A percentile compares a stretch with the other conserved stretches of the same genome.
These are phyloP conservation scores for Suillus ampliporus DNA, from an alignment of 768 basidiomycete genomes.

Conservation along the genomic window DNA sequence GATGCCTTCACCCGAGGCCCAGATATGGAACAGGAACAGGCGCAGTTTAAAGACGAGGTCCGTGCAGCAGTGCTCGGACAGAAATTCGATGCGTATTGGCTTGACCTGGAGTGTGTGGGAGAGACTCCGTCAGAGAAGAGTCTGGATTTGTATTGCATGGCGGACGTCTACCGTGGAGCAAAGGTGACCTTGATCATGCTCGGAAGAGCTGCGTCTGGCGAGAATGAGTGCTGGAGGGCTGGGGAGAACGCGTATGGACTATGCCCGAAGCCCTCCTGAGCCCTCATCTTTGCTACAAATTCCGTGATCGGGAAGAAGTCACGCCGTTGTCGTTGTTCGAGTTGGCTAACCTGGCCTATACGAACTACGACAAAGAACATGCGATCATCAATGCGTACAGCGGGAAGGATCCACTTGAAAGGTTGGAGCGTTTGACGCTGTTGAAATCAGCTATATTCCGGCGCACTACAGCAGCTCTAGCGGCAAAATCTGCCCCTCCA, in stretches of 20 bases:
- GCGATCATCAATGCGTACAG: constrained; percentile 18
- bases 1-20: constrained; percentile 14
- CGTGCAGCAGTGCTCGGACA: constrained; percentile 9
- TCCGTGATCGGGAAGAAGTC: constrained; percentile 8
- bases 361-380: constrained; percentile 11
- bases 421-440: constrained; percentile 21
- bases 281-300: constrained; percentile 7
- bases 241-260: constrained; percentile 22
- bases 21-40: constrained; percentile 11
- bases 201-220: constrained; percentile 5
- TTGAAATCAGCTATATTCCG: constrained; percentile 24
- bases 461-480: constrained; percentile 15
- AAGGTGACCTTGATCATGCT: constrained; percentile 20
- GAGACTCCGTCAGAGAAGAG: constrained; percentile 18
- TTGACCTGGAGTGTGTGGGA: constrained; percentile 24
- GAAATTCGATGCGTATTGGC: constrained; percentile 22
- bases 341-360: constrained; percentile 23
- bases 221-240: constrained; percentile 20
- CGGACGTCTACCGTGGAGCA: constrained; percentile 21
- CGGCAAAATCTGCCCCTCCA: not conserved
- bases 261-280: constrained; percentile 12
- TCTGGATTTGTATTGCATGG: constrained; percentile 21
- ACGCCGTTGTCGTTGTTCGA: not conserved
- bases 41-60: constrained; percentile 14
- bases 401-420: constrained; percentile 14